phyloP scores from a whole-genome alignment of 768 basidiomycete genomes.

The Boletus pseudo-olivaceus region DNA sequence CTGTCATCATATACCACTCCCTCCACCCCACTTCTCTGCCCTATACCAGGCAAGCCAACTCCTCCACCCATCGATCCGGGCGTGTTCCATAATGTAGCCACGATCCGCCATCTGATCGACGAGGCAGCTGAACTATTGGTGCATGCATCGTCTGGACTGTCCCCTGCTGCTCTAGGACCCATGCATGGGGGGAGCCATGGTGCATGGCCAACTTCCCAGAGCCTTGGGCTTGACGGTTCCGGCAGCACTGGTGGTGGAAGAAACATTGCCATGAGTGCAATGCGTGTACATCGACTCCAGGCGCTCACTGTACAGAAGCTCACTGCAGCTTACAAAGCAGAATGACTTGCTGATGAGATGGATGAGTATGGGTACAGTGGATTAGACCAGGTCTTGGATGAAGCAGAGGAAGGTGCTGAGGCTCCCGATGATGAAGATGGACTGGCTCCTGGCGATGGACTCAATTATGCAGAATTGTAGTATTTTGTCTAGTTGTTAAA shows the following conservation, averaged over 20 bases:
- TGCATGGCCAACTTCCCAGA: slow-evolving; percentile 63
- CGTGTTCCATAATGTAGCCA: slow-evolving; percentile 71
- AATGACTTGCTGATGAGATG: too few relatives aligned
- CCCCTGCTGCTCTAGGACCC: slow-evolving; percentile 67
- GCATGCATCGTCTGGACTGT: slow-evolving; percentile 81
- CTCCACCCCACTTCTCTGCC: slow-evolving; percentile 47
- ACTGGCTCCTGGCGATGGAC: too few relatives aligned
- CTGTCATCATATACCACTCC: slow-evolving; percentile 32
- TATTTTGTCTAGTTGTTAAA: too few relatives aligned
- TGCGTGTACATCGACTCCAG: slow-evolving; percentile 75
- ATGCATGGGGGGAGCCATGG: slow-evolving; percentile 45
- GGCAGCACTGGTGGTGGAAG: slow-evolving; percentile 57
- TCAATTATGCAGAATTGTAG: too few relatives aligned
- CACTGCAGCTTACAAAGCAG: slow-evolving; percentile 79
- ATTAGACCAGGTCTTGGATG: too few relatives aligned
- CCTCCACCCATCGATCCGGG: slow-evolving; percentile 90
- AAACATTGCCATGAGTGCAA: slow-evolving; percentile 80
- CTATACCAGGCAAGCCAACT: slow-evolving; percentile 61
- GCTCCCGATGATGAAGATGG: too few relatives aligned
- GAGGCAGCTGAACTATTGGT: slow-evolving; percentile 87
- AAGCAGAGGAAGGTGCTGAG: too few relatives aligned
- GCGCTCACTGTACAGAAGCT: slow-evolving; percentile 84
- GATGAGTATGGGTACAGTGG: too few relatives aligned
- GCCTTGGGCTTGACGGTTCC: slow-evolving; percentile 58
- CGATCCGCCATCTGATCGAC: slow-evolving; percentile 80